phyloP scores from a whole-genome alignment of 495 filamentous ascomycete species.

The Penicillium crystallinum region DNA sequence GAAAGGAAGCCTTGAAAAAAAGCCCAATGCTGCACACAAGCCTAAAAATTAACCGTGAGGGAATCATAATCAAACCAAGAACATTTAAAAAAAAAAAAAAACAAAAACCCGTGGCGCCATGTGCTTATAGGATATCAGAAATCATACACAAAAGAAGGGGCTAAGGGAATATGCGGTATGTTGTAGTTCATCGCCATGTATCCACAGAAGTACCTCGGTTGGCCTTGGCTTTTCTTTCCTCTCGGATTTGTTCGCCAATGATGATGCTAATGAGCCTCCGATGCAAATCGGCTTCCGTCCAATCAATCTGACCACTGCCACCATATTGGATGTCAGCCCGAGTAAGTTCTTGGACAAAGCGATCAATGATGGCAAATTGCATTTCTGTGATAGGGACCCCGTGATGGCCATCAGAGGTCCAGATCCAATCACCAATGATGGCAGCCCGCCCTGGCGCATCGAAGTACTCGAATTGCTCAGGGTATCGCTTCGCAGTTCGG shows the following conservation, averaged over 20 bases:
- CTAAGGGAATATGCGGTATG: neutral
- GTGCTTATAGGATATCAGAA: conserved; percentile 7
- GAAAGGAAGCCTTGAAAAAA: neutral
- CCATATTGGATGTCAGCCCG: conserved; percentile 34
- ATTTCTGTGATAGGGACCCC: conserved; percentile 43
- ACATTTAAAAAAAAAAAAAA: no score
- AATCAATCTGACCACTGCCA: conserved; percentile 38
- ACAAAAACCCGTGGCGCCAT: conserved; percentile 12
- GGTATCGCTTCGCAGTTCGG: conserved; percentile 34
- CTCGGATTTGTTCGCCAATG: conserved; percentile 44
- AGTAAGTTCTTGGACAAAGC: conserved; percentile 40
- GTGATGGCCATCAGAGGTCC: conserved; percentile 40
- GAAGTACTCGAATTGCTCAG: conserved; percentile 37
- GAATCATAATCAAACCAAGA: conserved; percentile 23
- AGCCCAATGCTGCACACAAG: conserved; percentile 4
- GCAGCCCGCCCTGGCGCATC: conserved; percentile 32
- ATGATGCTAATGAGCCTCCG: conserved; percentile 44
- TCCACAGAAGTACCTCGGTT: conserved; percentile 24
- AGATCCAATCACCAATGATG: conserved; percentile 45
- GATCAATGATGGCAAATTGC: conserved; percentile 43
- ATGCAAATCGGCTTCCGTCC: conserved; percentile 45
- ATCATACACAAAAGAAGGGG: conserved; percentile 8
- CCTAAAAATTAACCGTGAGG: conserved; percentile 18
- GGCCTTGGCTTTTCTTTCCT: conserved; percentile 28
- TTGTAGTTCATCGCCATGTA: conserved; percentile 25